Conservation (phyloP, 257 asterid species). For the Solanum phureja region DNA sequence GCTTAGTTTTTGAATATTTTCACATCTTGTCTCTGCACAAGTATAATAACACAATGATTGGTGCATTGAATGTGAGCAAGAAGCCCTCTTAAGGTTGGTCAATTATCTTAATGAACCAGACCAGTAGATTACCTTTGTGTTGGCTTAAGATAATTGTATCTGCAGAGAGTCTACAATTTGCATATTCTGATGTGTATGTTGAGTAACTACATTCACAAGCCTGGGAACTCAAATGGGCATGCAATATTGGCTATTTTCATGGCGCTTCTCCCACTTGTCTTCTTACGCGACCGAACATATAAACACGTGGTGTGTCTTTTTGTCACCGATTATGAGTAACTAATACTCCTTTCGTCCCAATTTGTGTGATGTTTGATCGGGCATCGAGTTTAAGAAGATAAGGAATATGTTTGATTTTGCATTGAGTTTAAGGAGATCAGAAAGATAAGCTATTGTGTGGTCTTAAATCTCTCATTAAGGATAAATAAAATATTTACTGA, state of each 20-base stretch:
- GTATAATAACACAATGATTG: neutral
- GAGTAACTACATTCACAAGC: neutral
- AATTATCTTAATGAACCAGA: neutral
- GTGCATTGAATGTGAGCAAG: neutral
- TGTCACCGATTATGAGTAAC: neutral
- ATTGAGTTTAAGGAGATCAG: neutral
- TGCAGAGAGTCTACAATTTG: neutral
- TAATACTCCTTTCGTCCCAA: neutral
- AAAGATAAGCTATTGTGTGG: neutral
- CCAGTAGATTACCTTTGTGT: neutral
- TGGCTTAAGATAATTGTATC: neutral
- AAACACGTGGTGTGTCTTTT: neutral
- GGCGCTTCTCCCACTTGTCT: neutral
- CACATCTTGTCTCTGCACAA: neutral
- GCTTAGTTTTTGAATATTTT: slow-evolving; percentile 2
- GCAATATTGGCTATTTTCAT: neutral
- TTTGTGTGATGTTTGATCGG: neutral
- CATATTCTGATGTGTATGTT: neutral
- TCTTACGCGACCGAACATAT: neutral
- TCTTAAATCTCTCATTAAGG: neutral
- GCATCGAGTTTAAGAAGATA: neutral
- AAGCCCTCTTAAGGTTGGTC: neutral
- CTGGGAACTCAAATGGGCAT: neutral
- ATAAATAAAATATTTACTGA: neutral
- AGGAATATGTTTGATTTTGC: neutral